Evolutionary conservation across 2,329 filamentous ascomycete species (phyloP).

Genomic region (Fusarium chuoi): DNA sequence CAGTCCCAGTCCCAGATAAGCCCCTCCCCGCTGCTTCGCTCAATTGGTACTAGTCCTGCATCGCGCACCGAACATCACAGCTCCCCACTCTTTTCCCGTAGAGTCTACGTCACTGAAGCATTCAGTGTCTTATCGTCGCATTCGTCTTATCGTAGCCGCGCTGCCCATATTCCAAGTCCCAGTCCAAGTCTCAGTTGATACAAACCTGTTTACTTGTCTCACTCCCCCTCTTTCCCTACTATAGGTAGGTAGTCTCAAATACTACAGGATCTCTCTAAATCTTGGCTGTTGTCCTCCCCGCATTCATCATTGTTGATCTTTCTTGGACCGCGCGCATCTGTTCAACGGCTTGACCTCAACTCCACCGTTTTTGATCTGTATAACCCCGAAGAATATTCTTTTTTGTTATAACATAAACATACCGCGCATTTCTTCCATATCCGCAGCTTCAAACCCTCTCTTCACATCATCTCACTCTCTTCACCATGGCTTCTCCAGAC

Average conservation of each 20-base stretch:
- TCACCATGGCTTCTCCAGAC: slow-evolving; percentile 42
- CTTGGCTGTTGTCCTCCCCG: not conserved
- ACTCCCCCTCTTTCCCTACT: slow-evolving; percentile 1
- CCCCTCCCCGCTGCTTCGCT: not conserved
- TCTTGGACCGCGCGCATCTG: slow-evolving; percentile 9
- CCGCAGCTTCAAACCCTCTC: not conserved
- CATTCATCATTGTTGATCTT: not conserved
- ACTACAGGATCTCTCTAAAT: not conserved
- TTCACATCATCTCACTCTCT: not conserved
- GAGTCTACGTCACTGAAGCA: slow-evolving; percentile 41
- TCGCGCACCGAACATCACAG: slow-evolving; percentile 31
- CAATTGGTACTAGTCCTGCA: slow-evolving; percentile 13
- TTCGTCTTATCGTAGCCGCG: slow-evolving; percentile 44
- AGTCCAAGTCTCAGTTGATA: not conserved
- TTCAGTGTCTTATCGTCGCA: slow-evolving; percentile 35
- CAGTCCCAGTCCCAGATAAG: not conserved
- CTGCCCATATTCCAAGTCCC: slow-evolving; percentile 4
- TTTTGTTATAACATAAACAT: not conserved
- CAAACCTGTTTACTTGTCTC: slow-evolving; percentile 21
- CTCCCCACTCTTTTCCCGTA: slow-evolving; percentile 13
- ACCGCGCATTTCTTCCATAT: not conserved
- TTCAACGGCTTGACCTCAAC: not conserved
- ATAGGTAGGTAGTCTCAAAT: not conserved
- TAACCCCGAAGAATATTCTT: not conserved
- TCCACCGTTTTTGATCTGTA: not conserved